These are phyloP conservation scores for Cyberlindnera nakhonratchasimensis DNA, from an alignment of 805 yeast genomes.

Conservation along the genomic window DNA sequence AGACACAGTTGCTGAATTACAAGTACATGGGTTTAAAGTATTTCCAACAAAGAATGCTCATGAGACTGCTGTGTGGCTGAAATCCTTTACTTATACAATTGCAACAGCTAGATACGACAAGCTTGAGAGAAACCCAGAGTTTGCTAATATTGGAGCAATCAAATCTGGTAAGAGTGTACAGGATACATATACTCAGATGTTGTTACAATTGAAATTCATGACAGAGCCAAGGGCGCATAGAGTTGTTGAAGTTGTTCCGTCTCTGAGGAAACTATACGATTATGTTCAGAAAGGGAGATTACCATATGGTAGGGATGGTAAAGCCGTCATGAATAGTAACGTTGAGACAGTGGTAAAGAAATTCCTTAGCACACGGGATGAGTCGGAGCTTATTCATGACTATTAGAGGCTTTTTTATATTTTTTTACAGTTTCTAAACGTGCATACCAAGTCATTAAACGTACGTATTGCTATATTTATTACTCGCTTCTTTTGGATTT, in stretches of 20 bases:
- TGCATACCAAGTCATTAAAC: not conserved
- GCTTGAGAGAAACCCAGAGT: conserved; percentile 47
- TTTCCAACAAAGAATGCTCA: conserved; percentile 45
- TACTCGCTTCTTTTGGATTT: conserved; percentile 5
- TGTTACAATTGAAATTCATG: conserved; percentile 56
- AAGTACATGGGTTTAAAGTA: conserved; percentile 47
- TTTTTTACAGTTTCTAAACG: not conserved
- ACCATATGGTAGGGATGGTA: conserved; percentile 41
- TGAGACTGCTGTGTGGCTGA: conserved; percentile 51
- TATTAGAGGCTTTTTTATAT: not conserved
- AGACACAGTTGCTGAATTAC: conserved; percentile 40
- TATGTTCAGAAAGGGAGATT: conserved; percentile 33
- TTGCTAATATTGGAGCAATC: conserved; percentile 52
- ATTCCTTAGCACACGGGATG: conserved; percentile 49
- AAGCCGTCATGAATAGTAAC: conserved; percentile 46
- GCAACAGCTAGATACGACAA: conserved; percentile 53
- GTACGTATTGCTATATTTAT: no score
- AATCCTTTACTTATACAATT: conserved; percentile 54
- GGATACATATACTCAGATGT: conserved; percentile 45
- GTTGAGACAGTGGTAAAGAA: conserved; percentile 46
- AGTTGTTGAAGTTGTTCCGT: conserved; percentile 39
- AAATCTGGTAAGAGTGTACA: conserved; percentile 49
- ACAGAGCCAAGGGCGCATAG: conserved; percentile 49
- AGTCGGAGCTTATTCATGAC: conserved; percentile 34
- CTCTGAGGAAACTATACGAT: conserved; percentile 31